Evolutionary conservation across 2,329 filamentous ascomycete species (phyloP).

Genomic region (Ophiostoma sp.): DNA sequence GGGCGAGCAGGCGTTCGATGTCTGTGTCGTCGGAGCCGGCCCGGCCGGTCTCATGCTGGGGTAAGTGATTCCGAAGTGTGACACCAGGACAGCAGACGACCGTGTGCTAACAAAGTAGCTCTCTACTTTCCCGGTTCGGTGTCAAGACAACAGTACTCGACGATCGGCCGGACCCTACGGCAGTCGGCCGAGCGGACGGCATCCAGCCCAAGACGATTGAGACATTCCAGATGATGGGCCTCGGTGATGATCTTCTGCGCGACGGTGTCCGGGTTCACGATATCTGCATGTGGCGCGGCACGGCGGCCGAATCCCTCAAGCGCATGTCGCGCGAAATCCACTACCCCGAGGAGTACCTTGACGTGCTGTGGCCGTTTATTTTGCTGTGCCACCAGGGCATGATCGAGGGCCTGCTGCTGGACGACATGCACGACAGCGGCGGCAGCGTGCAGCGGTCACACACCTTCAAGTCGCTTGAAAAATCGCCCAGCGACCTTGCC

Average conservation of each 20-base stretch:
- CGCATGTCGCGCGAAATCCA: conserved; percentile 46
- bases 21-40: conserved; percentile 30
- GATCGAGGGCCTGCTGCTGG: conserved; percentile 63
- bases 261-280: conserved; percentile 65
- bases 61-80: conserved; percentile 32
- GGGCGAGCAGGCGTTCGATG: conserved; percentile 18
- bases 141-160: conserved; percentile 32
- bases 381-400: conserved; percentile 65
- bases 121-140: conserved; percentile 49
- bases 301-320: conserved; percentile 47
- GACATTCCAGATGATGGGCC: conserved; percentile 64
- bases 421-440: conserved; percentile 60
- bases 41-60: conserved; percentile 38
- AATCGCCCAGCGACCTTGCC: conserved; percentile 40
- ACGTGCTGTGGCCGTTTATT: conserved; percentile 48
- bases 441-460: conserved; percentile 59
- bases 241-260: conserved; percentile 60
- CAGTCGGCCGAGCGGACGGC: conserved; percentile 56
- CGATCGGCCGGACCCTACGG: conserved; percentile 32
- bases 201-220: conserved; percentile 74
- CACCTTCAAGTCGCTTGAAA: conserved; percentile 53
- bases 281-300: conserved; percentile 64
- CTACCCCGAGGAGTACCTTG: conserved; percentile 46
- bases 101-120: conserved; percentile 5
- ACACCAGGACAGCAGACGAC: neutral